A percentile compares a stretch with the other conserved stretches of the same genome.
phyloP scores from a whole-genome alignment of 202 grass and related monocot species.

The Setaria viridis region DNA sequence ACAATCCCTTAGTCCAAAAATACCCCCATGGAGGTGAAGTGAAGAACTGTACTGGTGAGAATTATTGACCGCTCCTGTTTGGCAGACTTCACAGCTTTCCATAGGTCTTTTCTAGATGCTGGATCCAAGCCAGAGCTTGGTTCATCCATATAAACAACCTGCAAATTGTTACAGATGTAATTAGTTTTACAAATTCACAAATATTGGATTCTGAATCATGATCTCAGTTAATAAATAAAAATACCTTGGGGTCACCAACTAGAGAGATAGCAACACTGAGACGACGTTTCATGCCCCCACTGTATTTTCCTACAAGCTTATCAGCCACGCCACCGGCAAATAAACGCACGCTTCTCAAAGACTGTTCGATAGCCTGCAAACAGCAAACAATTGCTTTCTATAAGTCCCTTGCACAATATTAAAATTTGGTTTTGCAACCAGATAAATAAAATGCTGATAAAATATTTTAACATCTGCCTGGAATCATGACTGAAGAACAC shows the following conservation, averaged over 20 bases:
- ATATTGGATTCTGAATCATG: not conserved
- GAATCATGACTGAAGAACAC: not conserved
- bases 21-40: not conserved
- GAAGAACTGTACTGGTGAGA: slow-evolving; percentile 62
- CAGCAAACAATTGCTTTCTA: slow-evolving; percentile 1
- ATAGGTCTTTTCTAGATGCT: slow-evolving; percentile 73
- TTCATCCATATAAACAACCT: slow-evolving; percentile 90
- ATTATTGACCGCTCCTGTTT: slow-evolving; percentile 69
- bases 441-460: not conserved
- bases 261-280: slow-evolving; percentile 79
- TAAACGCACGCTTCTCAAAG: slow-evolving; percentile 56
- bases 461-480: not conserved
- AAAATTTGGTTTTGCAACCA: not conserved
- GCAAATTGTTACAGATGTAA: slow-evolving; percentile 14
- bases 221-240: not conserved
- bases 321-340: slow-evolving; percentile 58
- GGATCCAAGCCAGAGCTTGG: slow-evolving; percentile 79
- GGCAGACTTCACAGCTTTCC: slow-evolving; percentile 60
- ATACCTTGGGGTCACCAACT: slow-evolving; percentile 68
- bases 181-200: not conserved
- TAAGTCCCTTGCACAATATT: not conserved
- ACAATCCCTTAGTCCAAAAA: not conserved
- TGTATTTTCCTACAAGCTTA: slow-evolving; percentile 67
- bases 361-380: slow-evolving; percentile 69
- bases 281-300: slow-evolving; percentile 80